Evolutionary conservation across 768 basidiomycete species (phyloP).

Genomic region (Lentinula sp.): DNA sequence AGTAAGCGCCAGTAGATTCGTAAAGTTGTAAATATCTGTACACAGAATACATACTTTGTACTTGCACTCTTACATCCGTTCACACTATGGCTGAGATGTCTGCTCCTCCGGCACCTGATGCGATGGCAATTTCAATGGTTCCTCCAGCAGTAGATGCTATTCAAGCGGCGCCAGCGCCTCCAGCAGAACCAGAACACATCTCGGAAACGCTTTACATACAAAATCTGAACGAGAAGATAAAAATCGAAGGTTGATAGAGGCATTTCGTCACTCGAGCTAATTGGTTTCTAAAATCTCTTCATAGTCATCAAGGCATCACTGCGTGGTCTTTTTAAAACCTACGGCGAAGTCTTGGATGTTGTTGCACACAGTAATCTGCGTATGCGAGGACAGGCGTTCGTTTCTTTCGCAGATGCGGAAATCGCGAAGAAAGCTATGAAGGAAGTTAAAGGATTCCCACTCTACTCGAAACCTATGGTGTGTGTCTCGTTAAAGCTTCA

Average conservation of each 20-base stretch:
- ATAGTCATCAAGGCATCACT: constrained; percentile 86
- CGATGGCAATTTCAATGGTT: constrained; percentile 16
- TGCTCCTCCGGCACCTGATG: constrained; percentile 20
- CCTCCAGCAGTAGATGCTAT: neutral
- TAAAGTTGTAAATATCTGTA: too few relatives aligned
- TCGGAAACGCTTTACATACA: constrained; percentile 94
- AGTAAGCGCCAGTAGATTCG: neutral
- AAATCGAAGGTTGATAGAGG: constrained; percentile 52
- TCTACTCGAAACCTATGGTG: constrained; percentile 97
- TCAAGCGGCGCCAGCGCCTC: neutral
- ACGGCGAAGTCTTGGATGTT: constrained; percentile 92
- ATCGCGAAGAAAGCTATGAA: constrained; percentile 82
- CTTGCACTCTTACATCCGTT: neutral
- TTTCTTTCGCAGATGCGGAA: constrained; percentile 81
- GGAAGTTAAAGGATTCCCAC: constrained; percentile 90
- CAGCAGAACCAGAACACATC: constrained; percentile 35
- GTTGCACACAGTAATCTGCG: constrained; percentile 91
- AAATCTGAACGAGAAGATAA: constrained; percentile 94
- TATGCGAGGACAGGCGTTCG: constrained; percentile 98
- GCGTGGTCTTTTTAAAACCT: constrained; percentile 84
- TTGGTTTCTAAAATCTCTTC: neutral
- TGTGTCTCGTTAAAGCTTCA: constrained; percentile 11
- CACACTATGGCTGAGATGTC: constrained; percentile 30
- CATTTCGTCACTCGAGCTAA: too few relatives aligned
- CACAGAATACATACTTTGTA: too few relatives aligned